Percentiles rank a stretch among this genome's conserved stretches.
Conservation (phyloP, 2,329 filamentous ascomycete species). For the Trichoderma arundinaceum region DNA sequence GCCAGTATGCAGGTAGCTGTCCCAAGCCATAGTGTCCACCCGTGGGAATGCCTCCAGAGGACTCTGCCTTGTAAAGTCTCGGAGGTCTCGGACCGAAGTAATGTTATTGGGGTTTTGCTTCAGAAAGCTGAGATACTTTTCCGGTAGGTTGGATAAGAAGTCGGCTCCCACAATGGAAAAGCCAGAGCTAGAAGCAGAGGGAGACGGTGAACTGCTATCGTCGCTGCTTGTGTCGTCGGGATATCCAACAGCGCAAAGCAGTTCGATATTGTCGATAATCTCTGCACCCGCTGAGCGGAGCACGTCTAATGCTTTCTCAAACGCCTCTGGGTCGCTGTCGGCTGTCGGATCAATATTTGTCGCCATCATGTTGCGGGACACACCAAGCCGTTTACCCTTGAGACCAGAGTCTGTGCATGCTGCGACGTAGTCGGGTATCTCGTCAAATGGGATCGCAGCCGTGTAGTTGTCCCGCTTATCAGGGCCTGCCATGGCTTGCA, state of each 20-base stretch:
- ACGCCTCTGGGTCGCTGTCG: background rate
- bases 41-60: background rate
- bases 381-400: conserved; percentile 64
- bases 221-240: too few relatives aligned
- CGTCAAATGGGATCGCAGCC: conserved; percentile 54
- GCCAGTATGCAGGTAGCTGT: background rate
- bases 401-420: conserved; percentile 61
- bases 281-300: conserved; percentile 7
- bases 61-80: background rate
- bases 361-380: conserved; percentile 41
- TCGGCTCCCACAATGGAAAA: background rate
- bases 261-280: background rate
- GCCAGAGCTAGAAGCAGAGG: background rate
- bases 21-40: background rate
- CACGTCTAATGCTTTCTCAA: conserved; percentile 13
- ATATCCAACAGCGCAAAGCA: background rate
- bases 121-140: background rate
- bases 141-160: background rate
- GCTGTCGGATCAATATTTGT: background rate
- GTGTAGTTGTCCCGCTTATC: conserved; percentile 70
- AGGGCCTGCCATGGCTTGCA: conserved; percentile 67
- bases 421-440: conserved; percentile 64
- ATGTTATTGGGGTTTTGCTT: conserved; percentile 7
- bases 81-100: background rate
- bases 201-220: too few relatives aligned